These are phyloP conservation scores for Venturia nashicola DNA, from an alignment of 2,329 filamentous ascomycete genomes.

Conservation along the genomic window DNA sequence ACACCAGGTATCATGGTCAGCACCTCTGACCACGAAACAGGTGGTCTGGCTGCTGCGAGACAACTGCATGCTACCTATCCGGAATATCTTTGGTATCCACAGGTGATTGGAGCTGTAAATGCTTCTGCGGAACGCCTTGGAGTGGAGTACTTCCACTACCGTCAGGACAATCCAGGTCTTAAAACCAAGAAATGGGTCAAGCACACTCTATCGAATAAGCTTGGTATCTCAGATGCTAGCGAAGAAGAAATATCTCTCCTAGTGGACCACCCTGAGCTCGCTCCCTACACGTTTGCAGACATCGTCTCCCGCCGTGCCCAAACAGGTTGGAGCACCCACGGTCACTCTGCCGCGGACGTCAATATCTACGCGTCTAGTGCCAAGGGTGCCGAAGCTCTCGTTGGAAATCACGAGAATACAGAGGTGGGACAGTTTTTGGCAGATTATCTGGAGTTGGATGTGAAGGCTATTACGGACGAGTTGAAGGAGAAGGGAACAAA, in stretches of 20 bases:
- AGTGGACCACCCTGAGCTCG: conserved; percentile 42
- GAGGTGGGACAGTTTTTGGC: conserved; percentile 76
- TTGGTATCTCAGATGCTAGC: conserved; percentile 66
- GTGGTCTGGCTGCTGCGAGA: conserved; percentile 70
- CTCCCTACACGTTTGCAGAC: conserved; percentile 58
- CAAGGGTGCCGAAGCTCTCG: conserved; percentile 47
- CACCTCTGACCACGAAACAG: conserved; percentile 94
- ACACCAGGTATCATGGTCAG: conserved; percentile 71
- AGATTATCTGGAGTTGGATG: conserved; percentile 67
- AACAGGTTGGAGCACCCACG: conserved; percentile 88
- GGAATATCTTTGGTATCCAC: conserved; percentile 69
- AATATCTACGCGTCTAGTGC: conserved; percentile 84
- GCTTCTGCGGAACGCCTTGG: conserved; percentile 61
- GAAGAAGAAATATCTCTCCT: conserved; percentile 59
- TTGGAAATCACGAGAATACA: conserved; percentile 90
- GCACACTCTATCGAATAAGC: conserved; percentile 52
- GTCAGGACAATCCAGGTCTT: conserved; percentile 26
- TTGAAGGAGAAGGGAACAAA: conserved; percentile 44
- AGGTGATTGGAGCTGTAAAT: conserved; percentile 68
- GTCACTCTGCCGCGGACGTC: conserved; percentile 83
- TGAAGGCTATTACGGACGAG: conserved; percentile 65
- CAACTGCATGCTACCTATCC: conserved; percentile 54
- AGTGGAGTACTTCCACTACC: conserved; percentile 46
- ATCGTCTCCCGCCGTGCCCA: conserved; percentile 83
- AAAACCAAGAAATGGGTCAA: conserved; percentile 48